phyloP scores from a whole-genome alignment of 306 rosid species.

The Cucurbita maxima region DNA sequence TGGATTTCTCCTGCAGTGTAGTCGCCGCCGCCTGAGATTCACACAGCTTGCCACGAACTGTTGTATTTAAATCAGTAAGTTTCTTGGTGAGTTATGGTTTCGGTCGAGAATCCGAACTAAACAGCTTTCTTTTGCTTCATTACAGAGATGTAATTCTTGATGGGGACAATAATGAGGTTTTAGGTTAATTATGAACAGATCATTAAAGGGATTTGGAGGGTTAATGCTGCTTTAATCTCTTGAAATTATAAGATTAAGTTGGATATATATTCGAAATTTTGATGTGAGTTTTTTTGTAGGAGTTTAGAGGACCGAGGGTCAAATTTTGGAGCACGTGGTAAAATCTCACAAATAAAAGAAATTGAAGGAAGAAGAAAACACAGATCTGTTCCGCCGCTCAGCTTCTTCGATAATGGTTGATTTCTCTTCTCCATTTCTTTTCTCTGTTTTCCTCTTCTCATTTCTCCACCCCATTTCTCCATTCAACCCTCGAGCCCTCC shows the following conservation, averaged over 20 bases:
- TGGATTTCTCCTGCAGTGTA: conserved; percentile 8
- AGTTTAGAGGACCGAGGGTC: background rate
- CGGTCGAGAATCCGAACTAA: too few species aligned
- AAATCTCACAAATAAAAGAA: background rate
- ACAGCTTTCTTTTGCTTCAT: background rate
- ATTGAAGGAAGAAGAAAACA: background rate
- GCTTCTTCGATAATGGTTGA: conserved; percentile 21
- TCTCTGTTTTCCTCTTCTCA: conserved; percentile 12
- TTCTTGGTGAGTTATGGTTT: background rate
- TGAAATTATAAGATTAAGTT: background rate
- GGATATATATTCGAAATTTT: background rate
- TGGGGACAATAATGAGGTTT: background rate
- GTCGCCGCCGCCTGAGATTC: background rate
- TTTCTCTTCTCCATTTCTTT: conserved; percentile 3
- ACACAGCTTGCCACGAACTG: background rate
- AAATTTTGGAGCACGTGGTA: background rate
- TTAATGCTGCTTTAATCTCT: background rate
- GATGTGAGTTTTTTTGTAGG: background rate
- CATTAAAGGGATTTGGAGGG: background rate
- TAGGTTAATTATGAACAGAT: background rate
- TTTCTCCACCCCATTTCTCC: conserved; percentile 18
- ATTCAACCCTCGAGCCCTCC: conserved; percentile 3
- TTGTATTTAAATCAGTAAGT: background rate
- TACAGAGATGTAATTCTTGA: background rate
- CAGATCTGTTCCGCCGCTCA: conserved; percentile 1